Conservation (phyloP, 805 yeast species). For the Starmerella vitae region DNA sequence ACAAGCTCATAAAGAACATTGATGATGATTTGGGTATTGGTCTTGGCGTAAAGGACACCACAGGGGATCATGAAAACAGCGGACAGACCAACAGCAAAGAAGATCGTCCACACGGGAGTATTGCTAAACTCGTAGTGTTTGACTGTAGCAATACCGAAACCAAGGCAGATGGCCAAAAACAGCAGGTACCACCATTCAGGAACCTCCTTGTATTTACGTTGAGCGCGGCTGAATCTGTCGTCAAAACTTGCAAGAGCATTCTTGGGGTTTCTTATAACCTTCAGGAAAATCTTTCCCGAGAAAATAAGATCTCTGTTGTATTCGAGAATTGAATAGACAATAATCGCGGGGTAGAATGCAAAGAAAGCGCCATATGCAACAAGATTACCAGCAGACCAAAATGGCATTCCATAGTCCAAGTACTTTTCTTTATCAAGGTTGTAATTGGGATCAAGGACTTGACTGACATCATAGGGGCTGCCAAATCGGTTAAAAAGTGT, state of each 20-base stretch:
- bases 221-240: slow-evolving; percentile 49
- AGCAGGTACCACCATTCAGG: slow-evolving; percentile 64
- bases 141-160: slow-evolving; percentile 36
- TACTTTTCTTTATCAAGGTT: slow-evolving; percentile 35
- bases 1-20: slow-evolving; percentile 40
- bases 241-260: slow-evolving; percentile 27
- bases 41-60: slow-evolving; percentile 35
- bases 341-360: slow-evolving; percentile 41
- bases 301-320: slow-evolving; percentile 23
- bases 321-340: slow-evolving; percentile 35
- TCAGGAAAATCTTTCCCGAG: slow-evolving; percentile 7
- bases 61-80: slow-evolving; percentile 41
- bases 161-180: slow-evolving; percentile 32
- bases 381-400: slow-evolving; percentile 46
- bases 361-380: slow-evolving; percentile 45
- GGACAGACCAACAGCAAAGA: slow-evolving; percentile 41
- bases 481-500: slow-evolving; percentile 33
- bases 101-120: slow-evolving; percentile 35
- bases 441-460: slow-evolving; percentile 36
- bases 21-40: slow-evolving; percentile 38
- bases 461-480: slow-evolving; percentile 31
- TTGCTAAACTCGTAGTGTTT: slow-evolving; percentile 26
- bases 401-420: slow-evolving; percentile 46
- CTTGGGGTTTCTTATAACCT: slow-evolving; percentile 13
- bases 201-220: slow-evolving; percentile 45